These are phyloP conservation scores for Amanita jacksonii DNA, from an alignment of 768 basidiomycete species.

Conservation along the genomic window DNA sequence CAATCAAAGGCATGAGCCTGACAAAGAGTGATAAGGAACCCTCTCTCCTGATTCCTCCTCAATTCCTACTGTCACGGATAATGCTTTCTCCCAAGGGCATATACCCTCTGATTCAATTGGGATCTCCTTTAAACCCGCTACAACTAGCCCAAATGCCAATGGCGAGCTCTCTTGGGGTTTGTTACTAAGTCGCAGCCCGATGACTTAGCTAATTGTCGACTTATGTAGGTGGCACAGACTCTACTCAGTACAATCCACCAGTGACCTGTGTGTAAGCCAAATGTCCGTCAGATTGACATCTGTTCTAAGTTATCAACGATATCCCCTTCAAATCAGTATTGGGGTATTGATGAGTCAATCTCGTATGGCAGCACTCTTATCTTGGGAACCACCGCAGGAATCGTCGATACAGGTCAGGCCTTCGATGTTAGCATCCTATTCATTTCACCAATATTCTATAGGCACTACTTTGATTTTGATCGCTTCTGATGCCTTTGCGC, in stretches of 20 bases:
- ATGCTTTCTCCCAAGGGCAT: conserved; percentile 23
- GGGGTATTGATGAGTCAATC: conserved; percentile 53
- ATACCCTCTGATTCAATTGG: conserved; percentile 34
- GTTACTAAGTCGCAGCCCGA: conserved; percentile 13
- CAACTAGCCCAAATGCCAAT: conserved; percentile 12
- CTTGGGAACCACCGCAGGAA: conserved; percentile 28
- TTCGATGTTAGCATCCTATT: background rate
- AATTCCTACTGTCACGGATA: conserved; percentile 51
- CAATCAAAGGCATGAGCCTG: background rate
- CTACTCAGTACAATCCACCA: conserved; percentile 31
- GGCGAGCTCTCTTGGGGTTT: conserved; percentile 44
- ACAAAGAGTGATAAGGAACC: conserved; percentile 19
- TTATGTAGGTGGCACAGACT: conserved; percentile 33
- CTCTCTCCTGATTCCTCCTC: conserved; percentile 20
- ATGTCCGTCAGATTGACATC: conserved; percentile 4
- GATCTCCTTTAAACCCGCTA: conserved; percentile 41
- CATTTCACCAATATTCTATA: conserved; percentile 9
- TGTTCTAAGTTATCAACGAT: background rate
- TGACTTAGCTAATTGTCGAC: conserved; percentile 10
- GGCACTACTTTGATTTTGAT: too few relatives aligned
- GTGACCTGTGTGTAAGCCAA: conserved; percentile 31
- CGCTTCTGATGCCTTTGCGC: conserved; percentile 32
- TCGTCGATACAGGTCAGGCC: conserved; percentile 31
- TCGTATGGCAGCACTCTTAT: conserved; percentile 40
- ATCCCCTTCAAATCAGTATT: conserved; percentile 37